Conservation (phyloP, 2,329 filamentous ascomycete genomes). For the Calonectria leucothoes region DNA sequence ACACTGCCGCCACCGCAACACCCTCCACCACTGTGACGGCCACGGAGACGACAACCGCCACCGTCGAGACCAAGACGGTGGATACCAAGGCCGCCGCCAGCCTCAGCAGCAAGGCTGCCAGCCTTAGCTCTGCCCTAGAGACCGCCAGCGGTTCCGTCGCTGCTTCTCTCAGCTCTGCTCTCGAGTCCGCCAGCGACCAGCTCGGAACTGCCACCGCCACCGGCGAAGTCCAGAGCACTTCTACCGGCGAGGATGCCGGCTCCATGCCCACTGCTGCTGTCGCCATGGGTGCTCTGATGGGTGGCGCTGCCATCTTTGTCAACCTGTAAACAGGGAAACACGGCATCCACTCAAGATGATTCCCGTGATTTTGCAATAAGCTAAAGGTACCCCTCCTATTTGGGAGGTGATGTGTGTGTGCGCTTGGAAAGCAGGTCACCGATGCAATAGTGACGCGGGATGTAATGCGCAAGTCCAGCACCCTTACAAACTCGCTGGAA, state of each 20-base stretch:
- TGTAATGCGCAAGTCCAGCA: background rate
- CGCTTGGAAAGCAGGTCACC: background rate
- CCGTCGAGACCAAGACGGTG: background rate
- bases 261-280: constrained; percentile 8
- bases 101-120: constrained; percentile 1
- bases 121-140: constrained; percentile 5
- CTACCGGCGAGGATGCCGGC: background rate
- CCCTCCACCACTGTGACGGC: background rate
- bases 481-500: background rate
- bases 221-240: background rate
- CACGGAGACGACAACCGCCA: background rate
- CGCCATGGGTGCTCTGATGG: constrained; percentile 6
- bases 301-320: constrained; percentile 4
- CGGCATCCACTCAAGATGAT: background rate
- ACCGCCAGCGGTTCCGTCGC: background rate
- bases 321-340: background rate
- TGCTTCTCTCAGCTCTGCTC: constrained; percentile 5
- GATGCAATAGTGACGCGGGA: background rate
- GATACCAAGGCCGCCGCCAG: background rate
- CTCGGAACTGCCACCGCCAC: background rate
- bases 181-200: background rate
- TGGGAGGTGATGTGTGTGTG: background rate
- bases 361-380: background rate
- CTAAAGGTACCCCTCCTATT: background rate
- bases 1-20: background rate